Evolutionary conservation across 1,284 basidiomycete species (phyloP).

Genomic region (Sanghuangporus baumii): DNA sequence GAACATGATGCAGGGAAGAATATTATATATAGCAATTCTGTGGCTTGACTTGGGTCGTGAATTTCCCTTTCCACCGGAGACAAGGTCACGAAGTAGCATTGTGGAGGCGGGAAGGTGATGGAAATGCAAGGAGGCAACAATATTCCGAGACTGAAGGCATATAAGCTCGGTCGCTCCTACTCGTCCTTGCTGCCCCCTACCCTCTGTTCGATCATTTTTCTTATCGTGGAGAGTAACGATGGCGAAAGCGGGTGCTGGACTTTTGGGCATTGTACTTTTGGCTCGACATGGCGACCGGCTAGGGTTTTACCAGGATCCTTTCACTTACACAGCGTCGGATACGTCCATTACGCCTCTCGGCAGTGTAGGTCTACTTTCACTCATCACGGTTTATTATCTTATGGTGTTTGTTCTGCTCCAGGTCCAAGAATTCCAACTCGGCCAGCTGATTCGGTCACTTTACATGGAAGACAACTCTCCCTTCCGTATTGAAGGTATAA

Average conservation of each 20-base stretch:
- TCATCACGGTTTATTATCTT: background rate
- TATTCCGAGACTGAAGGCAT: background rate
- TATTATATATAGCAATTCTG: background rate
- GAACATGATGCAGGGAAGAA: background rate
- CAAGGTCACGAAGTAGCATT: background rate
- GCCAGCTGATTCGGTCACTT: slow-evolving; percentile 33
- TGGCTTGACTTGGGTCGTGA: background rate
- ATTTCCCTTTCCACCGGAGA: background rate
- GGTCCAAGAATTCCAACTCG: slow-evolving; percentile 41
- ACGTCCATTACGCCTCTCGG: slow-evolving; percentile 47
- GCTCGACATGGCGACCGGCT: slow-evolving; percentile 48
- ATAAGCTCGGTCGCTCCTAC: background rate
- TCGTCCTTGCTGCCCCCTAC: background rate
- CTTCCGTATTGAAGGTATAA: slow-evolving; percentile 33
- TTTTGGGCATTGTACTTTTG: slow-evolving; percentile 42
- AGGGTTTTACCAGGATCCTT: slow-evolving; percentile 38
- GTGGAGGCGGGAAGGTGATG: background rate
- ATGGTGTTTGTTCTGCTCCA: slow-evolving; percentile 16
- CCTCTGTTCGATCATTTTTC: background rate
- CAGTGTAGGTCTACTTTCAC: slow-evolving; percentile 22
- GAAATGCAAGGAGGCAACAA: background rate
- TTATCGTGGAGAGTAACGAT: background rate
- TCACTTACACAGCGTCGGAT: slow-evolving; percentile 37
- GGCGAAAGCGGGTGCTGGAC: slow-evolving; percentile 18
- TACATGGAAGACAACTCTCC: slow-evolving; percentile 35